phyloP scores from a whole-genome alignment of 768 basidiomycete genomes.

The Leccinum subtestaceum region DNA sequence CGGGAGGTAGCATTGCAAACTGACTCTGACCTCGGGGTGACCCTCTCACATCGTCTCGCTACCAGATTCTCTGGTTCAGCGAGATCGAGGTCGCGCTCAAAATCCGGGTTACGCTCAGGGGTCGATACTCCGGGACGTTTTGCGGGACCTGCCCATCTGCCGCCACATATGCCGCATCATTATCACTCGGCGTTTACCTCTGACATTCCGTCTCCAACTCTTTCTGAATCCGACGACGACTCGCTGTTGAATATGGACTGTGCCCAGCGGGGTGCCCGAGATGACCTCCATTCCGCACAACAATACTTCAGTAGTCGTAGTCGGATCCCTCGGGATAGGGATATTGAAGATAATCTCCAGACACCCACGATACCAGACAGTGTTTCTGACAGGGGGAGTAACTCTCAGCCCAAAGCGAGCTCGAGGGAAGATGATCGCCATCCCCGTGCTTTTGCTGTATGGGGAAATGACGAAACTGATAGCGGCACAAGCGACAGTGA shows the following conservation, averaged over 20 bases:
- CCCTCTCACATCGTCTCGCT: slow-evolving; percentile 31
- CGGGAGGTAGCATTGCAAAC: slow-evolving; percentile 25
- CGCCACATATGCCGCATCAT: slow-evolving; percentile 33
- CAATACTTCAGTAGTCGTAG: slow-evolving; percentile 44
- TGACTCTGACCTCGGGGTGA: slow-evolving; percentile 29
- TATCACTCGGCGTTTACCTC: slow-evolving; percentile 31
- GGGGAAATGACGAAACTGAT: slow-evolving; percentile 87
- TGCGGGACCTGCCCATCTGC: slow-evolving; percentile 49
- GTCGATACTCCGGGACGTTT: slow-evolving; percentile 64
- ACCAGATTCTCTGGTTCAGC: slow-evolving; percentile 27
- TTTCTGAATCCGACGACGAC: slow-evolving; percentile 41
- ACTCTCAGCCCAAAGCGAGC: slow-evolving; percentile 11
- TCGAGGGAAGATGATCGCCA: slow-evolving; percentile 26
- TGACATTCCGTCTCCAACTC: slow-evolving; percentile 32
- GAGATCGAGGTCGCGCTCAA: slow-evolving; percentile 34
- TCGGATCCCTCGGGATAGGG: slow-evolving; percentile 59
- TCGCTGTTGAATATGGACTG: slow-evolving; percentile 33
- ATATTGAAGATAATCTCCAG: slow-evolving; percentile 53
- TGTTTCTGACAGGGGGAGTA: slow-evolving; percentile 12
- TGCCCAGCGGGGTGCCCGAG: slow-evolving; percentile 48
- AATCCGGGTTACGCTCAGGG: slow-evolving; percentile 48
- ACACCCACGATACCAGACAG: slow-evolving; percentile 57
- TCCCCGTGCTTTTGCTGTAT: slow-evolving; percentile 74
- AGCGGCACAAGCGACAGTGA: slow-evolving; percentile 79
- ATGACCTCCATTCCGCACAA: slow-evolving; percentile 46